Base-by-base conservation (phyloP, 805 yeast genomes). In the Saturnispora dispora region DNA sequence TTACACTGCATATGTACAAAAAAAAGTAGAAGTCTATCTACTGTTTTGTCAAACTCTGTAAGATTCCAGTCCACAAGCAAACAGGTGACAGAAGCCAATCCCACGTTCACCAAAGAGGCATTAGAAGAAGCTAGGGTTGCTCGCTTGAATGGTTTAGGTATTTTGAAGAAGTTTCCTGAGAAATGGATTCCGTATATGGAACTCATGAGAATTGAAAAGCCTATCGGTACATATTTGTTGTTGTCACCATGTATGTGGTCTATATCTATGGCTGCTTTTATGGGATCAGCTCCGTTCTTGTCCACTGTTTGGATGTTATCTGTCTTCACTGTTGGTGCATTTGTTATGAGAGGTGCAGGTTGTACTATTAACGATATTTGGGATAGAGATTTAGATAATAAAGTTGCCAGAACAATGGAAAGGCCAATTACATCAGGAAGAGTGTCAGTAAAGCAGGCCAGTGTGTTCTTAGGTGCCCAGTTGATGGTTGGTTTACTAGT, bases 311-410 rank as follows among this genome's bases (percentile, higher is more conserved):
- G 75, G 61, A 87, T 83, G 61, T 63, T 88, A 33, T 75, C 79
- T 0, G 69, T 89, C 13, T 93, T 89, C 63, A 82, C 91, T 4
- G 72, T 84, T 4, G 99, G 99, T 13, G 78, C 97, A 0, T 61
- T 90, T 39, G 74, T 91, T 17, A 93, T 95, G 96, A 78, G 99
- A 66, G 96, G 98, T 27, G 97, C 96, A 1, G 99, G 99, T 0
- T 93, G 99, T 65, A 90, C 96, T 0, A 83, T 93, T 51, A 93
- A 93, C 64, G 99, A 93, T 67, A 72, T 91, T 44, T 72, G 83
- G 63, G 99, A 93, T 64, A 72, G 88, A 49, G 75, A 91, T 53
- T 72, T 90, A 46, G 99, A 93, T 62, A 74, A 77, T 56, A 78
- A 88, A 65, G 99, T 93, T 3, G 84, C 85, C 8, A 77, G 99